A percentile compares a stretch with the other conserved stretches of the same genome.
Conservation (phyloP, 2,329 filamentous ascomycete species). For the Apiospora rasikravindrae region DNA sequence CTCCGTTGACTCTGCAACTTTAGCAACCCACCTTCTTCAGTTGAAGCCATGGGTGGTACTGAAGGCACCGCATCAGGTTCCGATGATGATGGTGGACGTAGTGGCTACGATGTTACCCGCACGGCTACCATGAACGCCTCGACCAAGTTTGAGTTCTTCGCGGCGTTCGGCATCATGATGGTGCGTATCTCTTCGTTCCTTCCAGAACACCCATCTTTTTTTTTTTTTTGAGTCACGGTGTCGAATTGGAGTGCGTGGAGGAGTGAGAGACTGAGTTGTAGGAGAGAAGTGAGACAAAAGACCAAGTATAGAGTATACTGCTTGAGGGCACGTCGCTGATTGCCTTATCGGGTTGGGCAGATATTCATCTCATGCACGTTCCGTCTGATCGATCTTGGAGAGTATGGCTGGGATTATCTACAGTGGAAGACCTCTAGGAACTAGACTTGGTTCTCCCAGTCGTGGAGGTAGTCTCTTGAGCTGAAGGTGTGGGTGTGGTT, state of each 20-base stretch:
- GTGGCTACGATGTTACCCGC: constrained; percentile 8
- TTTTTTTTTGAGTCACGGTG: neutral
- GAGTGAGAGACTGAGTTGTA: neutral
- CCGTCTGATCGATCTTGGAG: neutral
- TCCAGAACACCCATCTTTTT: too few species aligned
- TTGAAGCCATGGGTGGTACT: neutral
- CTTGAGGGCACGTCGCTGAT: neutral
- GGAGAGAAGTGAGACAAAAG: neutral
- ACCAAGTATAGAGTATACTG: neutral
- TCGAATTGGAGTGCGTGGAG: neutral
- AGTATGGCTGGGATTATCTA: neutral
- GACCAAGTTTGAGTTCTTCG: neutral
- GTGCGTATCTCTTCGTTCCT: neutral
- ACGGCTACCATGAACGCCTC: neutral
- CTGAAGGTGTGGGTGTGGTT: neutral
- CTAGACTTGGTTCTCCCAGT: neutral
- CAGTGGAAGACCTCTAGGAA: neutral
- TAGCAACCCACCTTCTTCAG: too few species aligned
- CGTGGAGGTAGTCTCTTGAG: neutral
- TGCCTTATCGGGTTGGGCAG: neutral
- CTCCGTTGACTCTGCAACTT: too few species aligned
- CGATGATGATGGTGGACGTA: neutral
- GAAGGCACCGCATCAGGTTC: neutral
- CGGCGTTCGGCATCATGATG: neutral
- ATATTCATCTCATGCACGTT: neutral